Evolutionary conservation across 78 protist species (phyloP).

Genomic region (Dictyostelium capitatum): DNA sequence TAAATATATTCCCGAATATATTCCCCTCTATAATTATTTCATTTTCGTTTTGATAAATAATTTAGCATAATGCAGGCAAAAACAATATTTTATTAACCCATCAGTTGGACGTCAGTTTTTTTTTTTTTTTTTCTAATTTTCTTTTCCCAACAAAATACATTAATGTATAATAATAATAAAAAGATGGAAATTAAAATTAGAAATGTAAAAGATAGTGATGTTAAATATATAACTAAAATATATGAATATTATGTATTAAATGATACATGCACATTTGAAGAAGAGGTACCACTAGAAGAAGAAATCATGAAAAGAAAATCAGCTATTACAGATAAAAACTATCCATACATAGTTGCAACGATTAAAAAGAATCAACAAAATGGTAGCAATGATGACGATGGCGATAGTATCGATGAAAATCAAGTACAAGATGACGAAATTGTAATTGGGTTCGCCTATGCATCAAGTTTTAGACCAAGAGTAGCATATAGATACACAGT

Average conservation of each 20-base stretch:
- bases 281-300: conserved; percentile 5
- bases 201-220: conserved; percentile 8
- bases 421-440: neutral
- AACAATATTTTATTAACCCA: too few relatives aligned
- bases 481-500: conserved; percentile 61
- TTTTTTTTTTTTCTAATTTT: too few relatives aligned
- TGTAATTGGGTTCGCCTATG: conserved; percentile 50
- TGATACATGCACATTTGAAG: conserved; percentile 49
- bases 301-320: neutral
- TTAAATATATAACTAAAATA: neutral
- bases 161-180: neutral
- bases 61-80: too few relatives aligned
- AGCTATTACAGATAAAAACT: neutral
- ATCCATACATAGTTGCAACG: conserved; percentile 46
- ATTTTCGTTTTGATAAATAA: too few relatives aligned
- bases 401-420: neutral
- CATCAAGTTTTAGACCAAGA: conserved; percentile 22
- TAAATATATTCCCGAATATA: too few relatives aligned
- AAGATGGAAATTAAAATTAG: neutral
- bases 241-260: conserved; percentile 14
- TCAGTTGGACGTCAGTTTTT: too few relatives aligned
- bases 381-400: too few relatives aligned
- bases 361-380: neutral
- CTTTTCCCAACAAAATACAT: too few relatives aligned
- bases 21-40: too few relatives aligned